Evolutionary conservation across 1,139 yeast species (phyloP).

Genomic region (Blastobotrys aristatus): DNA sequence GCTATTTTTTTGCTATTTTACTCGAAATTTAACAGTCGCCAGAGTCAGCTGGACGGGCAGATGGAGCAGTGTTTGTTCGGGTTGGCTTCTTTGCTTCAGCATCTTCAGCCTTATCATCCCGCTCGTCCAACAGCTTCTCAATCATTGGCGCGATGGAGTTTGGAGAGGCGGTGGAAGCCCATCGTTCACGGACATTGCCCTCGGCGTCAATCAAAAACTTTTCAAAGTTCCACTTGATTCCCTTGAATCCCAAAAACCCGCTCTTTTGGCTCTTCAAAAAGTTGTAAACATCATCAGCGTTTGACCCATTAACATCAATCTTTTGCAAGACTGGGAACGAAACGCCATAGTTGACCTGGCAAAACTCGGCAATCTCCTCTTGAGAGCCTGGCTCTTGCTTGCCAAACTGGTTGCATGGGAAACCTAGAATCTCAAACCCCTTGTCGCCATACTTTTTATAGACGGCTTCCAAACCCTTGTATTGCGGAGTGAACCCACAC

Average conservation of each 20-base stretch:
- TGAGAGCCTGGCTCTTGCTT: constrained; percentile 80
- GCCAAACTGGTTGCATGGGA: constrained; percentile 92
- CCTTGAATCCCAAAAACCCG: constrained; percentile 69
- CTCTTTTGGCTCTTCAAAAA: constrained; percentile 62
- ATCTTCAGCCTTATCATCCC: not conserved
- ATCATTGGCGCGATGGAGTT: constrained; percentile 47
- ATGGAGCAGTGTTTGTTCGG: not conserved
- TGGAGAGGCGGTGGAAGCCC: constrained; percentile 67
- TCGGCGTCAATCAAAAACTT: constrained; percentile 70
- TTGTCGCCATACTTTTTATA: constrained; percentile 71
- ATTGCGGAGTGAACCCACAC: constrained; percentile 56
- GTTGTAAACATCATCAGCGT: constrained; percentile 74
- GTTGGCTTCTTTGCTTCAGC: not conserved
- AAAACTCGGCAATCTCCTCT: constrained; percentile 58
- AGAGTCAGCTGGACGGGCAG: constrained; percentile 1
- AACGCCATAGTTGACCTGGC: constrained; percentile 69
- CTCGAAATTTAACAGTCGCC: no score
- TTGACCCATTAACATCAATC: constrained; percentile 81
- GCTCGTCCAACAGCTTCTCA: constrained; percentile 39
- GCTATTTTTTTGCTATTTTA: no score
- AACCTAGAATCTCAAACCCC: constrained; percentile 78
- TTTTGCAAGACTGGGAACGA: constrained; percentile 84
- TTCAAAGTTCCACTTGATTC: constrained; percentile 94
- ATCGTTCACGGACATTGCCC: constrained; percentile 72
- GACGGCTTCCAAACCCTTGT: constrained; percentile 74